Evolutionary conservation across 192 early-diverging fungal species (phyloP), one percentile per base, ranked within the genome.

Genomic region (Umbelopsis sp.): DNA sequence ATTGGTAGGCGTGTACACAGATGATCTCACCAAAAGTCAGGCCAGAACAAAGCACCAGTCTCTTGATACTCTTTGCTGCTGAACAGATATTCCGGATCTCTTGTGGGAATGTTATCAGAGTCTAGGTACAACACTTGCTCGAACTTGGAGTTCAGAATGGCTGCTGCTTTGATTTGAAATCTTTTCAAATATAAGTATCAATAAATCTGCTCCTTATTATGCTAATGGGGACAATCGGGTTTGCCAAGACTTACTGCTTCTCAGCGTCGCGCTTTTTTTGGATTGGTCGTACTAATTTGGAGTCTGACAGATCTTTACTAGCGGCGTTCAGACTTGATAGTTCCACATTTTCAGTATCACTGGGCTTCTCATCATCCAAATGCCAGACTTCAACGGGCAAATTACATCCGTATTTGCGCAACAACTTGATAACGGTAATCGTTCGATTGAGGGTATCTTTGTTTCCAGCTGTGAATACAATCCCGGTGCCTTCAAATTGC

Each of bases 11-110:
- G 10, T 0, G 4, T 7, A 61, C 18, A 13, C 16, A 18, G 4
- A 49, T 22, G 2, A 27, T 4, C 37, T 72, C 72, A 72, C 75
- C 78, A 80, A 52, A 70, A 84, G 61, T 84, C 82, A 1, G 82
- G 82, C 84, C 84, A 85, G 44, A 85, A 85, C 15, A 85, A 27
- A 1, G 83, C 79, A 2, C 83, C 83, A 20, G 52, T 73, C 35
- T 45, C 23, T 44, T 71, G 37, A 64, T 76, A 86, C 46, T 78
- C 71, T 3, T 61, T 22, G 10, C 53, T 73, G 49, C 73, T 64
- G 70, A 86, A 86, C 65, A 86, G 48, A 46, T 69, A 81, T 13
- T 69, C 67, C 2, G 79, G 84, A 64, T 86, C 74, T 25, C 48
- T 27, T 0, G 79, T 66, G 4, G 79, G 68, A 13, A 78, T 74